Percentiles rank a stretch among this genome's conserved stretches.
These are phyloP conservation scores for Ophiostoma himal-ulmi DNA, from an alignment of 2,329 filamentous ascomycete genomes.

Conservation along the genomic window DNA sequence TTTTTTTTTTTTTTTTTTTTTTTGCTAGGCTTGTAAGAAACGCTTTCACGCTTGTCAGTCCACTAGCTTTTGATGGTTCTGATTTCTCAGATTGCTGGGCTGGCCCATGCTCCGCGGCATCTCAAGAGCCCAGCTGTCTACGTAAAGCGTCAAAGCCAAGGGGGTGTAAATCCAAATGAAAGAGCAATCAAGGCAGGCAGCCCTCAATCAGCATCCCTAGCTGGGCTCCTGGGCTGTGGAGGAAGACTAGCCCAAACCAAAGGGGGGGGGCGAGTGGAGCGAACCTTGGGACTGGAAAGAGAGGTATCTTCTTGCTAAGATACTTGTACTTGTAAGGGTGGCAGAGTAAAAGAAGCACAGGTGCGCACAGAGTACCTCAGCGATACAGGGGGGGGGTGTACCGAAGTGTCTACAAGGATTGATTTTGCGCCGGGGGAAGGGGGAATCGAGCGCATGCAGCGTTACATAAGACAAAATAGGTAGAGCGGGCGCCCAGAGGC, in stretches of 20 bases:
- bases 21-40: not conserved
- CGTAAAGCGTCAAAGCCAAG: not conserved
- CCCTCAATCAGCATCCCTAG: slow-evolving; percentile 5
- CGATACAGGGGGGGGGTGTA: not conserved
- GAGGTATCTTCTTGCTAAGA: not conserved
- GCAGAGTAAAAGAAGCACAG: not conserved
- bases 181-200: slow-evolving; percentile 1
- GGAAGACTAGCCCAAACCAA: slow-evolving; percentile 13
- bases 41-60: not conserved
- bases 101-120: not conserved
- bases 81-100: not conserved
- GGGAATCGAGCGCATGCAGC: not conserved
- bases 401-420: not conserved
- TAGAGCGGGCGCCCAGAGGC: not conserved
- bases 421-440: not conserved
- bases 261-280: slow-evolving; percentile 8
- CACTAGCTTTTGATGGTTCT: not conserved
- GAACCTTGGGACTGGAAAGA: slow-evolving; percentile 8
- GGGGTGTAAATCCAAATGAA: slow-evolving; percentile 9
- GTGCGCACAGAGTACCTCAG: not conserved
- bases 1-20: not conserved
- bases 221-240: slow-evolving; percentile 9
- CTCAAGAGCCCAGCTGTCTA: not conserved
- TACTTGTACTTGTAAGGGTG: not conserved
- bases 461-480: slow-evolving; percentile 9